A percentile compares a stretch with the other conserved stretches of the same genome.
These are phyloP conservation scores for Senecio squalidus DNA, from an alignment of 140 eudicot genomes.

Conservation along the genomic window DNA sequence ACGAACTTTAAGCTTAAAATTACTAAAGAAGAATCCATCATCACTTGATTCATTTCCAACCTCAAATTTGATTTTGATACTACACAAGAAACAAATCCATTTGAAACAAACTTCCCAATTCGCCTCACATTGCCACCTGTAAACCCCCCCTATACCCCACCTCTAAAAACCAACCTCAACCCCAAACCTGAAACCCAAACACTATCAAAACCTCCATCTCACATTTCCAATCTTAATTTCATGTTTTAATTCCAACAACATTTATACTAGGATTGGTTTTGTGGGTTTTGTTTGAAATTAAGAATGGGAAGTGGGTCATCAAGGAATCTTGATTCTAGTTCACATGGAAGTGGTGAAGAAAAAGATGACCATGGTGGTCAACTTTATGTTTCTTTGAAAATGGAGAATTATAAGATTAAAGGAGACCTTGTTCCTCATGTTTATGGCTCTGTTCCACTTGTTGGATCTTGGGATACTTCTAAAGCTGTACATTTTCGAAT, in stretches of 20 bases:
- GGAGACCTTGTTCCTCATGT: conserved; percentile 82
- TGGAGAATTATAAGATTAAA: conserved; percentile 61
- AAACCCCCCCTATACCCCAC: conserved; percentile 18
- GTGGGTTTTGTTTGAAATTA: not conserved
- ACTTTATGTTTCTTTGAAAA: conserved; percentile 82
- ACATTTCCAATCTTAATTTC: conserved; percentile 21
- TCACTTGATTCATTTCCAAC: too few relatives aligned
- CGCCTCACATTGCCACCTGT: conserved; percentile 21
- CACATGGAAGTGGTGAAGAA: conserved; percentile 51
- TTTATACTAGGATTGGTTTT: not conserved
- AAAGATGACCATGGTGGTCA: conserved; percentile 72
- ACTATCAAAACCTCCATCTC: conserved; percentile 38
- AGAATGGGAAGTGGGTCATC: conserved; percentile 80
- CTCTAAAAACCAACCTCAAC: conserved; percentile 4
- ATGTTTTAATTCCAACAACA: not conserved
- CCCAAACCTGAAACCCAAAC: conserved; percentile 18
- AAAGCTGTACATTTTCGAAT: conserved; percentile 55
- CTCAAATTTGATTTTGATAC: too few relatives aligned
- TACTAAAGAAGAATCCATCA: too few relatives aligned
- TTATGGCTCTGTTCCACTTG: conserved; percentile 80
- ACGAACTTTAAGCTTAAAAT: too few relatives aligned
- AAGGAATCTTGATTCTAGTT: conserved; percentile 51
- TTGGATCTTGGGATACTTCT: conserved; percentile 91
- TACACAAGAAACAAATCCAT: too few relatives aligned
- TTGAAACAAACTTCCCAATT: not conserved